A percentile compares a stretch with the other conserved stretches of the same genome.
Conservation (phyloP, 177 flowering plant genomes). For the Vitis hybrid region DNA sequence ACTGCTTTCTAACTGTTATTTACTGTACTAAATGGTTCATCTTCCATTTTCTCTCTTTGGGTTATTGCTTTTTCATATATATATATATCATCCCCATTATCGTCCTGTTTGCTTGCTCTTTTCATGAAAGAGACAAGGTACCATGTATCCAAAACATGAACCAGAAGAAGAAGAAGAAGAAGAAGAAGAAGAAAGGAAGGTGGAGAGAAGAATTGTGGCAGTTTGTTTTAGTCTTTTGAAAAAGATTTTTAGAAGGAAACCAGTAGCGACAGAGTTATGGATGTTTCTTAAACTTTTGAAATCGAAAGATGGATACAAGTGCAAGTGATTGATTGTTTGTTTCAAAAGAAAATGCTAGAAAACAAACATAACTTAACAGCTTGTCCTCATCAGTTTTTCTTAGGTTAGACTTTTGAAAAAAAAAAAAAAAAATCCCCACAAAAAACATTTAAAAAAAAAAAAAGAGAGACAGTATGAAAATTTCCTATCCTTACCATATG, state of each 20-base stretch:
- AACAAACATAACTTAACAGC: background rate
- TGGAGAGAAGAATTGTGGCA: background rate
- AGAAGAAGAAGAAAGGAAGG: background rate
- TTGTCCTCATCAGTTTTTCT: conserved; percentile 5
- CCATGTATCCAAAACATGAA: too few species aligned
- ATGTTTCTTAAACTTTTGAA: conserved; percentile 1
- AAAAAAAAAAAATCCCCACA: background rate
- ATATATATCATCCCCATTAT: too few species aligned
- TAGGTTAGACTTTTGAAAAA: conserved; percentile 12
- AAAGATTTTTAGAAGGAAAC: background rate
- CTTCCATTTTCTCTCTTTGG: background rate
- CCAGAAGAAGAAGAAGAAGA: too few species aligned
- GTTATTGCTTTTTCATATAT: too few species aligned
- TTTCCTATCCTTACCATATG: background rate
- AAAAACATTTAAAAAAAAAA: background rate
- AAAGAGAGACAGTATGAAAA: background rate
- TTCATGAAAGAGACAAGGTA: background rate
- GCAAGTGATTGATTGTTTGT: background rate
- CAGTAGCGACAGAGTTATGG: background rate
- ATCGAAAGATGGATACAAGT: background rate
- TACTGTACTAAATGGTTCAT: background rate
- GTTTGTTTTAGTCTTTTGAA: conserved; percentile 1
- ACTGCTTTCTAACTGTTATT: conserved; percentile 5
- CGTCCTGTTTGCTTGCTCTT: background rate
- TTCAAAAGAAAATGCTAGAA: background rate